These are phyloP conservation scores for Fusarium globosum DNA, from an alignment of 2,329 filamentous ascomycete genomes.

Conservation along the genomic window DNA sequence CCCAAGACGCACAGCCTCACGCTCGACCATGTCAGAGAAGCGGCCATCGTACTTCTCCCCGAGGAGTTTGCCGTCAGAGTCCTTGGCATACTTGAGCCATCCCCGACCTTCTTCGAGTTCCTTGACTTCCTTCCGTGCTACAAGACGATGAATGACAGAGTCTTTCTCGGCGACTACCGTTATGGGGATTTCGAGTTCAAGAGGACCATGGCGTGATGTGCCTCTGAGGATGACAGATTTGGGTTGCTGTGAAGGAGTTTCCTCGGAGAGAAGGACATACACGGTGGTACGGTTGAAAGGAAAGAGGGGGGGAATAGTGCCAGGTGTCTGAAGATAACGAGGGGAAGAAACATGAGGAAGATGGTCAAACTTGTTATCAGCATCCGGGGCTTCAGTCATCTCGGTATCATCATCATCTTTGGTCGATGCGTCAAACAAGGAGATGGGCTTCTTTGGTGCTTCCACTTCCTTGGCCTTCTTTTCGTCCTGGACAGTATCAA, in stretches of 20 bases:
- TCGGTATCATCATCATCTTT: conserved; percentile 55
- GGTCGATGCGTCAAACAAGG: conserved; percentile 66
- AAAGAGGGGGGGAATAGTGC: conserved; percentile 71
- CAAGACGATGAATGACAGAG: conserved; percentile 75
- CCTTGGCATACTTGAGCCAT: conserved; percentile 68
- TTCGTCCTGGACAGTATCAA: conserved; percentile 44
- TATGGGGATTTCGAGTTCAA: conserved; percentile 74
- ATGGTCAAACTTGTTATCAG: conserved; percentile 56
- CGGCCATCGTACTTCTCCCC: conserved; percentile 60
- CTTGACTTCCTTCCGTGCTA: conserved; percentile 72
- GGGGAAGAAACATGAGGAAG: conserved; percentile 66
- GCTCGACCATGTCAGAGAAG: conserved; percentile 70
- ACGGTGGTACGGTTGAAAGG: conserved; percentile 73
- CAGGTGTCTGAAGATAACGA: conserved; percentile 72
- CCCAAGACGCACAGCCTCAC: conserved; percentile 74
- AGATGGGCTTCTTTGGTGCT: conserved; percentile 59
- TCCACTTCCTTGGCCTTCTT: conserved; percentile 11
- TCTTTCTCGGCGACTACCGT: conserved; percentile 57
- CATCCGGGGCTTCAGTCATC: conserved; percentile 37
- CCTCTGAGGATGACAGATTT: conserved; percentile 69
- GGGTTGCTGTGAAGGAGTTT: conserved; percentile 53
- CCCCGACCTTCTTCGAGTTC: conserved; percentile 78
- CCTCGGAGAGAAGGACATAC: conserved; percentile 72
- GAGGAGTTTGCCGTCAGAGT: conserved; percentile 55
- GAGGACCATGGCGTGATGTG: conserved; percentile 65